phyloP scores from a whole-genome alignment of 108 stramenopile genomes.

The Epipyxis sp. region DNA sequence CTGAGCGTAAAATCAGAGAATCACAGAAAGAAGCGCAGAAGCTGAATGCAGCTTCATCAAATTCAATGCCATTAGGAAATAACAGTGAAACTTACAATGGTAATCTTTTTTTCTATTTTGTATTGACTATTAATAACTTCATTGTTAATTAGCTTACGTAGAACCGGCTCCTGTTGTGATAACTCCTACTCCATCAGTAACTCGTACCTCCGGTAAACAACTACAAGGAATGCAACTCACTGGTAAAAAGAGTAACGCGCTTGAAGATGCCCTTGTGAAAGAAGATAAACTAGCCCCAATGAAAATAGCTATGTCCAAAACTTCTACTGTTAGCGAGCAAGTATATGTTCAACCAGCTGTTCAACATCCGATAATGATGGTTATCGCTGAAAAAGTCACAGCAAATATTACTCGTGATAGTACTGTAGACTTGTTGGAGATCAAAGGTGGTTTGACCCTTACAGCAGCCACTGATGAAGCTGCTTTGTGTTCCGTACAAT shows the following conservation, averaged over 20 bases:
- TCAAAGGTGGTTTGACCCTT: constrained; percentile 91
- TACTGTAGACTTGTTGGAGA: constrained; percentile 77
- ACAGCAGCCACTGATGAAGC: constrained; percentile 94
- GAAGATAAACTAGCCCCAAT: constrained; percentile 84
- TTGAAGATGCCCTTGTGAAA: constrained; percentile 87
- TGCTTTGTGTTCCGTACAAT: constrained; percentile 67
- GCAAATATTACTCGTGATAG: constrained; percentile 88
- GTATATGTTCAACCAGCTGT: constrained; percentile 51
- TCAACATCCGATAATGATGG: constrained; percentile 77
- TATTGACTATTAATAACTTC: too few relatives aligned
- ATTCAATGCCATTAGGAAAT: too few relatives aligned
- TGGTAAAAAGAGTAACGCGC: constrained; percentile 76
- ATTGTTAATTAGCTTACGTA: too few relatives aligned
- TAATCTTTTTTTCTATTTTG: too few relatives aligned
- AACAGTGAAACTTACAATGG: too few relatives aligned
- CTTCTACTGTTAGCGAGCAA: constrained; percentile 48
- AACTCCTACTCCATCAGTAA: too few relatives aligned
- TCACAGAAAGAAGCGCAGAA: constrained; percentile 40
- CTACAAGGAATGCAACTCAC: too few relatives aligned
- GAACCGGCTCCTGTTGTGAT: too few relatives aligned
- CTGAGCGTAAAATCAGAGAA: constrained; percentile 43
- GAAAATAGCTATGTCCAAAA: constrained; percentile 40
- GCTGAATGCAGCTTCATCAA: too few relatives aligned
- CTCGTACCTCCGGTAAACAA: too few relatives aligned
- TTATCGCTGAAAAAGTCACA: constrained; percentile 82